Evolutionary conservation across 129 eudicot genomes (phyloP).

Genomic region (Ambrosia trifida): DNA sequence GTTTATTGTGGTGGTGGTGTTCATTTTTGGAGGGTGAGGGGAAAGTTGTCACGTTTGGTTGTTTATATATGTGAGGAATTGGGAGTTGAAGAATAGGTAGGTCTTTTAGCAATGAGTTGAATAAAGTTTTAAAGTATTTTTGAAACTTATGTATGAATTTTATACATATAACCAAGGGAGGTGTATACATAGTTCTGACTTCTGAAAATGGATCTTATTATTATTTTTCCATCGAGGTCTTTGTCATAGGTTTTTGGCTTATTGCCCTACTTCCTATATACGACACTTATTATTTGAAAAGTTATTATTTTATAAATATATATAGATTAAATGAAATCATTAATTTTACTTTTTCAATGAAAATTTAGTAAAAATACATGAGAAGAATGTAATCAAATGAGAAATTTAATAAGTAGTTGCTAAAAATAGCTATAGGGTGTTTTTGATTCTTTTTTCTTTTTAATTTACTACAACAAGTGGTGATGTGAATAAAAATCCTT

Average conservation of each 20-base stretch:
- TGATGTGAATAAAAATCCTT: too few species aligned
- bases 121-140: neutral
- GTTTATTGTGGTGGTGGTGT: conserved; percentile 26
- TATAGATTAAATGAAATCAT: too few species aligned
- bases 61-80: neutral
- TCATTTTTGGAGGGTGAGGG: conserved; percentile 9
- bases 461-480: too few species aligned
- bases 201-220: neutral
- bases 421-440: too few species aligned
- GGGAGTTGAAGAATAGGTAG: neutral
- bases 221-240: neutral
- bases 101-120: neutral
- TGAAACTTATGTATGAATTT: neutral
- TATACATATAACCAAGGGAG: conserved; percentile 5
- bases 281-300: too few species aligned
- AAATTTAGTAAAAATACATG: too few species aligned
- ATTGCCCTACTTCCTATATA: too few species aligned
- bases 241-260: neutral
- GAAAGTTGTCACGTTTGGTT: neutral
- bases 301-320: too few species aligned
- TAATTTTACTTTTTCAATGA: too few species aligned
- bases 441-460: too few species aligned
- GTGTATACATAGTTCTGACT: neutral
- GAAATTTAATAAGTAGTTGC: too few species aligned
- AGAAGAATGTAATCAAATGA: too few species aligned